Conservation (phyloP, 108 stramenopile genomes). For the Cyclotella sp. region DNA sequence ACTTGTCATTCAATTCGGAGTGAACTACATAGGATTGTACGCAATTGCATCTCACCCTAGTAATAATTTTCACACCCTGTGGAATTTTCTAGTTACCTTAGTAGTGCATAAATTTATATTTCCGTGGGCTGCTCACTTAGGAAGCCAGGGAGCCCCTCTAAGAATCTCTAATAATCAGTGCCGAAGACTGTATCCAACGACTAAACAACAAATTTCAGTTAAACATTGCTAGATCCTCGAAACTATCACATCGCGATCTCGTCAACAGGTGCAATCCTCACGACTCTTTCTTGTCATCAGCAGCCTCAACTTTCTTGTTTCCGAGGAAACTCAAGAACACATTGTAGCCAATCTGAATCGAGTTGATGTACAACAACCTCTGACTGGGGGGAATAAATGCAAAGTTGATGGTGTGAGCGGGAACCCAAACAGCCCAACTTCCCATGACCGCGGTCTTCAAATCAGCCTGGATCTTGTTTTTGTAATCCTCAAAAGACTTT, state of each 20-base stretch:
- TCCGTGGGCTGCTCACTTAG: no score
- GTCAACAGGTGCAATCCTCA: neutral
- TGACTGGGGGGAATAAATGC: conserved; percentile 91
- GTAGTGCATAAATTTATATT: no score
- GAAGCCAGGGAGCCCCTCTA: no score
- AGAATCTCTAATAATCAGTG: no score
- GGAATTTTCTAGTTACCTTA: no score
- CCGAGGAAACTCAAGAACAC: conserved; percentile 94
- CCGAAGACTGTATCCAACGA: no score
- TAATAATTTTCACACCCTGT: no score
- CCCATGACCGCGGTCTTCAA: conserved; percentile 94
- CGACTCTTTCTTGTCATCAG: conserved; percentile 59
- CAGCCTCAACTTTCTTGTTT: conserved; percentile 81
- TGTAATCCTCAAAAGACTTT: conserved; percentile 81
- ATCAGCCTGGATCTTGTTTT: conserved; percentile 89
- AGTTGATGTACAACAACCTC: conserved; percentile 95
- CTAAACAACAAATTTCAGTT: neutral
- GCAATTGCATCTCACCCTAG: no score
- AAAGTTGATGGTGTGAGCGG: conserved; percentile 94
- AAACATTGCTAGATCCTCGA: neutral
- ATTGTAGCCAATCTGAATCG: conserved; percentile 95
- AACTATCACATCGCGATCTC: neutral
- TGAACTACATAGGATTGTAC: no score
- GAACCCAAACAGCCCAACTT: conserved; percentile 78
- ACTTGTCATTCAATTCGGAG: no score